Evolutionary conservation across 2,329 filamentous ascomycete genomes (phyloP), one percentile per base, ranked within the genome.

Genomic region (Zymoseptoria tritici): DNA sequence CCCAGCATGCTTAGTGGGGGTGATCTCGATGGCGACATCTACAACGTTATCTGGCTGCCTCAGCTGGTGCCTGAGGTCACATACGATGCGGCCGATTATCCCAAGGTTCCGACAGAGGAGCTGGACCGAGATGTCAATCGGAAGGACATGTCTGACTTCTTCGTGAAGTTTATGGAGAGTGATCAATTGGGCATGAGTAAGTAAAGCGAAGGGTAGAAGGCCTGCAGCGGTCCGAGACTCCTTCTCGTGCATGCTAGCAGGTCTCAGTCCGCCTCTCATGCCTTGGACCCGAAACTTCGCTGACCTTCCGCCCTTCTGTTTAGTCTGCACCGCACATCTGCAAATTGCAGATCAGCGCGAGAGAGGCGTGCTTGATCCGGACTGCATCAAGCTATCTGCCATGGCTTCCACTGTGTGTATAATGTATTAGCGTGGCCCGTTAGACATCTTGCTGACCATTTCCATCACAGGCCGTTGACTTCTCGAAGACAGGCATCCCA

Each of bases 11-110:
- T 96, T 0, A 88, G 87, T 57, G 91, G 91, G 1, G 91, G 91
- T 0, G 91, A 96, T 71, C 80, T 96, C 0, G 90, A 94, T 64
- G 91, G 91, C 0, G 91, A 96, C 70, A 75, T 90, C 0, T 96
- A 89, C 73, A 88, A 91, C 64, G 75, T 95, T 55, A 89, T 95
- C 54, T 94, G 83, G 80, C 90, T 95, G 65, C 66, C 73, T 0
- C 69, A 72, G 0, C 78, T 85, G 0, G 71, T 81, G 1, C 79
- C 82, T 0, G 70, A 68, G 4, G 67, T 60, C 0, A 77, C 74
- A 0, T 83, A 79, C n/a, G 0, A 2, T 0, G 83, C 91, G 0
- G 90, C 90, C 0, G 84, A 91, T 63, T 95, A 96, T 66, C 81
- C 84, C 2, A 79, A 83, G 1, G 78, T 83, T 0, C 16, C 65